Evolutionary conservation across 345 rosid species (phyloP).

Genomic region (Populus deltoides): DNA sequence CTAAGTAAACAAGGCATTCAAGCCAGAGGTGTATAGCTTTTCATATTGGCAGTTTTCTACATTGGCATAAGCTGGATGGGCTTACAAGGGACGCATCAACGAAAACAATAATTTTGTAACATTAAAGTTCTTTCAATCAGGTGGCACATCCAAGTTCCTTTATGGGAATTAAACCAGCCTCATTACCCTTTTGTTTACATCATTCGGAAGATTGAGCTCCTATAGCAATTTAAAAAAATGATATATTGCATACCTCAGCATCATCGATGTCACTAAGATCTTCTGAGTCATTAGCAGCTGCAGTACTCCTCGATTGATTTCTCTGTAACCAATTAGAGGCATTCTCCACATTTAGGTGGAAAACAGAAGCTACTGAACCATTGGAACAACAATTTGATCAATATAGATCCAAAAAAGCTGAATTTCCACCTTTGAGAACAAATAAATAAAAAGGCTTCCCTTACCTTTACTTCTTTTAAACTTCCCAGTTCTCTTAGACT

Average conservation of each 20-base stretch:
- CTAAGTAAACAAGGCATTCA: too few species aligned
- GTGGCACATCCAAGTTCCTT: too few species aligned
- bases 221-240: not conserved
- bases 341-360: not conserved
- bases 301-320: not conserved
- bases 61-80: too few species aligned
- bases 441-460: not conserved
- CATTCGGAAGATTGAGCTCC: not conserved
- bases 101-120: too few species aligned
- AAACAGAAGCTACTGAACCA: slow-evolving; percentile 15
- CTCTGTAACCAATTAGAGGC: not conserved
- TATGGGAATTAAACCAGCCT: too few species aligned
- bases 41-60: too few species aligned
- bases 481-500: slow-evolving; percentile 3
- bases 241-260: slow-evolving; percentile 27
- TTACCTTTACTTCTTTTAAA: slow-evolving; percentile 17
- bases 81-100: too few species aligned
- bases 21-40: too few species aligned
- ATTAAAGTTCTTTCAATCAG: too few species aligned
- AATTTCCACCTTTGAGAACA: not conserved
- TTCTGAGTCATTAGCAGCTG: not conserved
- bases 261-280: slow-evolving; percentile 29
- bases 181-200: too few species aligned
- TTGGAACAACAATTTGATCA: not conserved
- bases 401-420: not conserved